Evolutionary conservation across 2,329 filamentous ascomycete species (phyloP), one percentile per base, ranked within the genome.

Genomic region (Aureobasidium leucospermi): DNA sequence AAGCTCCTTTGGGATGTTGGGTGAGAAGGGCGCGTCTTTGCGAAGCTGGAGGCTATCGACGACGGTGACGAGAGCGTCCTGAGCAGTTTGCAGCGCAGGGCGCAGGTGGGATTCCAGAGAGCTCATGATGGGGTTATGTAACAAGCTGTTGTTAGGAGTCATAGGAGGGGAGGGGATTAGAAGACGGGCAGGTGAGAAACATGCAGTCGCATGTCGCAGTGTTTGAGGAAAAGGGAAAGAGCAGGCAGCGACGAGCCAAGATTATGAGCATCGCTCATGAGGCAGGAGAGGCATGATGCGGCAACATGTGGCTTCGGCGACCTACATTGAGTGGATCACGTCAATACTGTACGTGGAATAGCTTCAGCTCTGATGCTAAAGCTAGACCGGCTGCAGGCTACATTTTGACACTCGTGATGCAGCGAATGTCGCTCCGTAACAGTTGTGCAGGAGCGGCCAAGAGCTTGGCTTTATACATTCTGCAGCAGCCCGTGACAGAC

Each of bases 1-100:
- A 4, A 71, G 63, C 11, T 70, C 67, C 49, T 68, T 67, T 1
- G 68, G 65, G 10, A 72, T 66, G 45, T 70, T 67, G 1, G 70
- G 69, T 0, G 68, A 70, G 53, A 64, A 67, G 9, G 67, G 69
- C 2, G 68, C 63, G 58, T 66, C 65, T 41, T 66, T 59, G 8
- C 49, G 39, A n/a, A 61, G 46, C 29, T 59, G 55, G 1, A 42
- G n/a, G 32, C 47, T 41, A 13, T 61, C 56, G 34, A 61, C 38
- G 16, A 47, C 34, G 11, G 39, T 48, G 47, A 55, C 43, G 7
- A 59, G 36, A 31, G 46, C 39, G 16, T 53, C 31, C n/a, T 59
- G 47, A 8, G 58, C 47, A 16, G 46, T 52, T 11, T 49, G 34
- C 32, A 49, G 34, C 29, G 29, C 55, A 36, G 55, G 23, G 36